A percentile compares a stretch with the other conserved stretches of the same genome.
These are phyloP conservation scores for Pythium rhizo-oryzae DNA, from an alignment of 352 stramenopile species.

Conservation along the genomic window DNA sequence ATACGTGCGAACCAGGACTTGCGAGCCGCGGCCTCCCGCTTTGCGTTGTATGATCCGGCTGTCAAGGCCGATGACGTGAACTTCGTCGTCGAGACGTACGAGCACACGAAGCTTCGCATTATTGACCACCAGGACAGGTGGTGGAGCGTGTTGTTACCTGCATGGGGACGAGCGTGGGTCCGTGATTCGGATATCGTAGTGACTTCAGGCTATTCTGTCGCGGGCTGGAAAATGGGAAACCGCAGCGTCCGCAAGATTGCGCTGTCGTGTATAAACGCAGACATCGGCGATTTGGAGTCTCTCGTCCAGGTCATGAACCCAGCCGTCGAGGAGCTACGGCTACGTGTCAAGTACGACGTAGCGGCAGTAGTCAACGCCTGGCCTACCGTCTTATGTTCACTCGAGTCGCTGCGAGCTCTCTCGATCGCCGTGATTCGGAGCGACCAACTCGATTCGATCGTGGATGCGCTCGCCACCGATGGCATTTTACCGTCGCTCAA, in stretches of 20 bases:
- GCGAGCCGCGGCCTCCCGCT: background rate
- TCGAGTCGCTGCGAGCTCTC: background rate
- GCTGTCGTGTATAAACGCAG: background rate
- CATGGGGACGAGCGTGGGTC: background rate
- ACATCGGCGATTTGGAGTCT: background rate
- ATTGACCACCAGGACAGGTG: background rate
- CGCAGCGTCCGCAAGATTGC: background rate
- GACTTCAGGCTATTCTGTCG: too few relatives aligned
- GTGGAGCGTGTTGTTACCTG: background rate
- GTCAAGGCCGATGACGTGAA: background rate
- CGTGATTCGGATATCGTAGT: background rate
- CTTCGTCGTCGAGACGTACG: background rate
- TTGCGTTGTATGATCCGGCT: background rate
- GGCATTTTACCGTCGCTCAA: too few relatives aligned
- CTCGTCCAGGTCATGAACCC: background rate
- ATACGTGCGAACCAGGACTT: background rate
- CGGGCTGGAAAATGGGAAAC: too few relatives aligned
- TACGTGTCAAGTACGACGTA: background rate
- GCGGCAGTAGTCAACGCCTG: background rate
- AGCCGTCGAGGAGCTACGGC: background rate
- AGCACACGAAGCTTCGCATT: background rate
- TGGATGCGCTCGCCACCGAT: background rate
- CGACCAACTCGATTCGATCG: background rate
- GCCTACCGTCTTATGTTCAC: too few relatives aligned
- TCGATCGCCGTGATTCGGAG: background rate